A percentile compares a stretch with the other conserved stretches of the same genome.
phyloP scores from a whole-genome alignment of 2,329 filamentous ascomycete genomes.

The Aureobasidium mangrovei region DNA sequence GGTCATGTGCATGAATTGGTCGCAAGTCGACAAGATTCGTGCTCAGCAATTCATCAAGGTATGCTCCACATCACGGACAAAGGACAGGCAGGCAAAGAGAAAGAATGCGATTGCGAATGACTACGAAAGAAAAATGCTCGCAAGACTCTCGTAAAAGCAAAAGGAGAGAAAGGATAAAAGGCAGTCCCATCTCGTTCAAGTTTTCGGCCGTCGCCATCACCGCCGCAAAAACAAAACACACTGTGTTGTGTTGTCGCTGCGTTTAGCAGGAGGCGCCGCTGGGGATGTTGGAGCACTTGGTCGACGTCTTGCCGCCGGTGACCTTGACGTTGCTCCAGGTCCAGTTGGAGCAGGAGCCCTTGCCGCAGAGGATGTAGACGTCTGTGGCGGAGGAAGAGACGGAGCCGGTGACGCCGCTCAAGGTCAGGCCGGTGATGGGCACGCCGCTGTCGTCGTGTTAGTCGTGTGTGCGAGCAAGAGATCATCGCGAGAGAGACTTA shows the following conservation, averaged over 20 bases:
- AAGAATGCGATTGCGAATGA: no score
- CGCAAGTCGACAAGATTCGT: no score
- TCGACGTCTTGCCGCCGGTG: constrained; percentile 43
- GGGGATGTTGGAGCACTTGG: constrained; percentile 34
- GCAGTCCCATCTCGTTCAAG: no score
- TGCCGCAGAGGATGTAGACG: constrained; percentile 44
- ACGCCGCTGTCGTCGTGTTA: constrained; percentile 29
- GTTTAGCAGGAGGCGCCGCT: constrained; percentile 6
- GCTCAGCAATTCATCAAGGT: no score
- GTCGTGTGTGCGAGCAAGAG: background rate
- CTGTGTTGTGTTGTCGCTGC: background rate
- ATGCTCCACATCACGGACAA: no score
- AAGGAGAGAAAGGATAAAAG: no score
- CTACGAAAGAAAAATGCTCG: no score
- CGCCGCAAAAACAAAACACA: no score
- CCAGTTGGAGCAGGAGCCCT: constrained; percentile 44
- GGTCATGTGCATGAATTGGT: no score
- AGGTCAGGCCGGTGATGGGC: constrained; percentile 43
- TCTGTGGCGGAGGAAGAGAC: constrained; percentile 32
- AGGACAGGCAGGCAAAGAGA: no score
- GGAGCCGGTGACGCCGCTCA: constrained; percentile 37
- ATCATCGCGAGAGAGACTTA: background rate
- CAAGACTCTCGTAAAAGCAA: no score
- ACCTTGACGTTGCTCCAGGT: constrained; percentile 42
- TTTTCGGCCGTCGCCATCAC: no score